These are phyloP conservation scores for Tilletia caries DNA, from an alignment of 1,284 basidiomycete genomes.

Conservation along the genomic window DNA sequence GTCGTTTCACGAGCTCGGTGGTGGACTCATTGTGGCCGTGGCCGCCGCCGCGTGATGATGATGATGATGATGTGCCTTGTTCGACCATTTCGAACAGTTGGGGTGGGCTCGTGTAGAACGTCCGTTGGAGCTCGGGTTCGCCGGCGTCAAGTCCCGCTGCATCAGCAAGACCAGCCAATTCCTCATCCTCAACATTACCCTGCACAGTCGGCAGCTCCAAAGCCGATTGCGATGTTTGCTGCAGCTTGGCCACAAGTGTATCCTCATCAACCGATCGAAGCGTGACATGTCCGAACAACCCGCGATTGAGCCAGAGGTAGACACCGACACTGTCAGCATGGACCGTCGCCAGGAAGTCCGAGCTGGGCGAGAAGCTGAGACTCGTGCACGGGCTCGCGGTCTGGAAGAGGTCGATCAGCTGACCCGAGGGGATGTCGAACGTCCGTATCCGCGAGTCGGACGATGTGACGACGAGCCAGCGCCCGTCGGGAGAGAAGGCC, in stretches of 20 bases:
- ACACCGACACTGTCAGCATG: conserved; percentile 93
- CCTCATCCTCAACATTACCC: conserved; percentile 69
- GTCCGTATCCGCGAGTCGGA: conserved; percentile 89
- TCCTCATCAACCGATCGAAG: conserved; percentile 75
- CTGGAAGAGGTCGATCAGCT: conserved; percentile 85
- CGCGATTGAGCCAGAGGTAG: conserved; percentile 93
- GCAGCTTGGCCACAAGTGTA: conserved; percentile 59
- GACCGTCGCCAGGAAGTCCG: conserved; percentile 90
- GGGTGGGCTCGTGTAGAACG: conserved; percentile 34
- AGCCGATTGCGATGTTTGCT: conserved; percentile 45
- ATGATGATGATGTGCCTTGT: neutral
- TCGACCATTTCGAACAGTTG: conserved; percentile 58
- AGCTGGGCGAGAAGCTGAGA: conserved; percentile 85
- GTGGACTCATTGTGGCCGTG: no score
- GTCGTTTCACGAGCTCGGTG: neutral
- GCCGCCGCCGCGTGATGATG: neutral
- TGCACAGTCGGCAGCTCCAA: conserved; percentile 77
- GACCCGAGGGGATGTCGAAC: conserved; percentile 89
- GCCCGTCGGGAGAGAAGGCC: conserved; percentile 80
- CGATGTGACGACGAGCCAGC: conserved; percentile 85
- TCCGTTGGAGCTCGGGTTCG: conserved; percentile 36
- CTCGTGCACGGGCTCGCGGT: conserved; percentile 86
- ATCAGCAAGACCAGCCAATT: conserved; percentile 55
- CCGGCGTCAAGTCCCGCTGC: conserved; percentile 21
- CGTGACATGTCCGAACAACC: conserved; percentile 82